Base-by-base conservation (phyloP, 371 early-diverging fungal genomes). In the Mucor lusitanicus region DNA sequence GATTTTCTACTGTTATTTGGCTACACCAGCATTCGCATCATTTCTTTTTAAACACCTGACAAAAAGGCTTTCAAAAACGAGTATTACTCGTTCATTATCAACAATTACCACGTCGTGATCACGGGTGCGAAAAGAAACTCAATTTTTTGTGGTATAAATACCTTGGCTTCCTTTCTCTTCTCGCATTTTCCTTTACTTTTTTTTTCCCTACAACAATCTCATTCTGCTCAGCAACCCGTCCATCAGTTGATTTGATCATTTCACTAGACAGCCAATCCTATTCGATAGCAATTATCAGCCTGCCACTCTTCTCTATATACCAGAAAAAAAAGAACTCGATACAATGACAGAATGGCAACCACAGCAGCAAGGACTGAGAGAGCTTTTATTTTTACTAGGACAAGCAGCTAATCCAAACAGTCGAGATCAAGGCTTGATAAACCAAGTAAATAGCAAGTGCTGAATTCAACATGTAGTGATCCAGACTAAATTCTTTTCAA, bases 331-430 rank as follows among this genome's bases (percentile, higher is more conserved):
- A n/a, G n/a, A 33, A 33, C 33, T 33, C 33, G 33, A 37, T 37
- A 37, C 37, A 61, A 69, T 57, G 46, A 39, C 55, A 50, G 50
- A 50, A 46, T 67, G 71, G 62, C 64, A 69, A 56, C 70, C 70
- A 53, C 73, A 79, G 65, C 75, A 68, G 60, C 76, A 77, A 68
- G 73, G 75, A 28, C 61, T 82, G 57, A 30, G 71, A 62, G 78
- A 79, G 46, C 61, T 82, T 33, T 32, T 74, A 8, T 25, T 73
- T n/a, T 61, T 82, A 44, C 63, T 82, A 32, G 70, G 70, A 48
- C 74, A 79, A 48, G 82, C 79, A 37, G 56, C 69, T n/a, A 68
- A 66, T 61, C 78, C 81, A n/a, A 76, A 74, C 27, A 64, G 55
- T 59, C 64, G 61, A 65, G 76, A 77, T 58, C 76, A 73, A 33